phyloP scores from a whole-genome alignment of 2,329 filamentous ascomycete species.

The Chaetothyriales sp. region DNA sequence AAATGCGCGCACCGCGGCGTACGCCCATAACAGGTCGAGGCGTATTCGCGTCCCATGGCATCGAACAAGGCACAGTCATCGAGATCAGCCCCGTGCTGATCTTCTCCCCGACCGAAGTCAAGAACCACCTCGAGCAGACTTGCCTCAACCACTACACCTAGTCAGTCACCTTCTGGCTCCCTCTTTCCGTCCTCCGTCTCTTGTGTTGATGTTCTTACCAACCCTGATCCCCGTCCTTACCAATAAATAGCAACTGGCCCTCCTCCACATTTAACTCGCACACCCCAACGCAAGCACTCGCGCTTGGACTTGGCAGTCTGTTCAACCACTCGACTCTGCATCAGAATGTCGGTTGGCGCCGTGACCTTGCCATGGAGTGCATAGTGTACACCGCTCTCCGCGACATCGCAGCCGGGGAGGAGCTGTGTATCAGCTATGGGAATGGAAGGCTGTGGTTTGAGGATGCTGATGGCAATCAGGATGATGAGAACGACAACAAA shows the following conservation, averaged over 20 bases:
- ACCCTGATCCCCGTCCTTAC: not conserved
- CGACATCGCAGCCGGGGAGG: conserved; percentile 34
- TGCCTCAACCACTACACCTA: conserved; percentile 40
- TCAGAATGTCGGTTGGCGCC: conserved; percentile 39
- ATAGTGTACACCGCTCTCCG: conserved; percentile 34
- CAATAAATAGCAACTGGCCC: conserved; percentile 18
- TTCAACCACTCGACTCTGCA: conserved; percentile 37
- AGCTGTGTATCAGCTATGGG: conserved; percentile 31
- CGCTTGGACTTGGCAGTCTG: conserved; percentile 39
- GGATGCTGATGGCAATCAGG: conserved; percentile 14
- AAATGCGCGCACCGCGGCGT: too few species aligned
- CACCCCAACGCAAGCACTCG: conserved; percentile 33
- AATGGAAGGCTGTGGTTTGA: conserved; percentile 18
- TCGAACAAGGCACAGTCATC: conserved; percentile 15
- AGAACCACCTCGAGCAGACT: conserved; percentile 31
- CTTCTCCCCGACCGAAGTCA: conserved; percentile 31
- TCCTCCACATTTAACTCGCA: conserved; percentile 12
- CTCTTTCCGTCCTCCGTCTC: not conserved
- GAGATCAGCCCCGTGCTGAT: conserved; percentile 24
- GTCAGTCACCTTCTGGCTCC: conserved; percentile 18
- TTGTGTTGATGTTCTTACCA: too few species aligned
- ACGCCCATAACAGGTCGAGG: conserved; percentile 14
- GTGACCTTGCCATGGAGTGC: conserved; percentile 28
- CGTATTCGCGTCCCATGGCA: conserved; percentile 17
- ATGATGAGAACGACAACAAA: conserved; percentile 1